phyloP scores from a whole-genome alignment of 768 basidiomycete species.

The Galerina sulciceps region DNA sequence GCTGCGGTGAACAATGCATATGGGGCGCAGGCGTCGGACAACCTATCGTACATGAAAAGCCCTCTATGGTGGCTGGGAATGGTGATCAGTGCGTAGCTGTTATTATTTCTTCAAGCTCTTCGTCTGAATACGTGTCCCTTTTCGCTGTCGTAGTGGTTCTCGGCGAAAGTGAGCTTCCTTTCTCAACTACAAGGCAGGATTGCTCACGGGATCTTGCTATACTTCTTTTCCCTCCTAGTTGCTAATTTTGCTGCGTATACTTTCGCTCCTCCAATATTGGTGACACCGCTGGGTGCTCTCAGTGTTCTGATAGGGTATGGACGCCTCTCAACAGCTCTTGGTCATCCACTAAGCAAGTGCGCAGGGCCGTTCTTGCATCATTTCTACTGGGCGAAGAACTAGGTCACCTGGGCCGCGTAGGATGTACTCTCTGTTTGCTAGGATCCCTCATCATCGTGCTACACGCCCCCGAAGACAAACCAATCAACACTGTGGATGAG shows the following conservation, averaged over 20 bases:
- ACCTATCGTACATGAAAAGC: conserved; percentile 84
- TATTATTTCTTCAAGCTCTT: conserved; percentile 1
- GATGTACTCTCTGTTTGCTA: conserved; percentile 81
- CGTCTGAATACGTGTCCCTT: not conserved
- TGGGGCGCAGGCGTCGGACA: conserved; percentile 74
- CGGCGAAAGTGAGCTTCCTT: conserved; percentile 73
- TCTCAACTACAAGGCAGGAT: not conserved
- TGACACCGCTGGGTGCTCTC: conserved; percentile 97
- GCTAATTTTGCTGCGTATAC: conserved; percentile 97
- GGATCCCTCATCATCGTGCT: conserved; percentile 95
- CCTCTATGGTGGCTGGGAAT: conserved; percentile 99
- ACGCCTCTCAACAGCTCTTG: not conserved
- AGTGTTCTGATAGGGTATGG: conserved; percentile 95
- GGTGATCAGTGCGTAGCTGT: conserved; percentile 73
- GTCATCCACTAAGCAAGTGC: not conserved
- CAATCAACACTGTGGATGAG: conserved; percentile 90
- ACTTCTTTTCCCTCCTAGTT: conserved; percentile 39
- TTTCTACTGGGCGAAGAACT: conserved; percentile 92
- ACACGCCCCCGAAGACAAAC: conserved; percentile 96
- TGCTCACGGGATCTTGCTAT: conserved; percentile 5
- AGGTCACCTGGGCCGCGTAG: conserved; percentile 88
- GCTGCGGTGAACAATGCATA: conserved; percentile 59
- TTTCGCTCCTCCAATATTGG: conserved; percentile 96
- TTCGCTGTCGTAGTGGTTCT: conserved; percentile 68
- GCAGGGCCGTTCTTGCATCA: conserved; percentile 91